These are phyloP conservation scores for Colletotrichum incanum DNA, from an alignment of 2,329 filamentous ascomycete species.

Conservation along the genomic window DNA sequence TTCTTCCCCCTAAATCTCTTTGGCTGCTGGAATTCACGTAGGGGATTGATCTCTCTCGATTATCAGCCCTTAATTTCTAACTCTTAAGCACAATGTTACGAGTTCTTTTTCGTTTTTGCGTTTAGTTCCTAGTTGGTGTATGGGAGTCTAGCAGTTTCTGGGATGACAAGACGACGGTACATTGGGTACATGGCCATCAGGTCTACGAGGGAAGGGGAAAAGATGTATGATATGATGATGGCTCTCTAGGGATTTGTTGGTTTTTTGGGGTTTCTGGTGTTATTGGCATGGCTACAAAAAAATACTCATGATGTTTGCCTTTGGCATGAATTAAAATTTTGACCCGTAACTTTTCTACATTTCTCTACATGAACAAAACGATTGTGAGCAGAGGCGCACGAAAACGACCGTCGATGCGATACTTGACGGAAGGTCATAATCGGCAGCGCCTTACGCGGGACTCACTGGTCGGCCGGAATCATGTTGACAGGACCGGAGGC, in stretches of 20 bases:
- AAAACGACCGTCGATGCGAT: not conserved
- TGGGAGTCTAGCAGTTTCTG: not conserved
- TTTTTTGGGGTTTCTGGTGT: not conserved
- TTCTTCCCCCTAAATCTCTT: not conserved
- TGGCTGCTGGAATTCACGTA: conserved; percentile 22
- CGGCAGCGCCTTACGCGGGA: not conserved
- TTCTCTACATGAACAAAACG: too few species aligned
- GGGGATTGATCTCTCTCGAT: not conserved
- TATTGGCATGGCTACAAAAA: conserved; percentile 24
- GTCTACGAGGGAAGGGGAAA: not conserved
- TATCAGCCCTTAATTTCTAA: conserved; percentile 20
- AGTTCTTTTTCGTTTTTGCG: not conserved
- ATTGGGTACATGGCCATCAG: conserved; percentile 4
- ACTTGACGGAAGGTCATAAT: not conserved
- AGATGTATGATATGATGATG: conserved; percentile 21
- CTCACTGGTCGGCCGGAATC: not conserved
- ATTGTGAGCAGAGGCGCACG: too few species aligned
- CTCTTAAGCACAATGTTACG: not conserved
- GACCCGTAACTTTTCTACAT: not conserved
- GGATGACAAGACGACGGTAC: not conserved
- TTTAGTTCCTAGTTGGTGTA: not conserved
- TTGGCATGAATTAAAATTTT: conserved; percentile 24
- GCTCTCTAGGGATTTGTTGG: not conserved
- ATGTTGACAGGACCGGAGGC: not conserved
- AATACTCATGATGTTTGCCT: not conserved